These are phyloP conservation scores for Oryza meridionalis DNA, from an alignment of 176 grass and related monocot species.

Conservation along the genomic window DNA sequence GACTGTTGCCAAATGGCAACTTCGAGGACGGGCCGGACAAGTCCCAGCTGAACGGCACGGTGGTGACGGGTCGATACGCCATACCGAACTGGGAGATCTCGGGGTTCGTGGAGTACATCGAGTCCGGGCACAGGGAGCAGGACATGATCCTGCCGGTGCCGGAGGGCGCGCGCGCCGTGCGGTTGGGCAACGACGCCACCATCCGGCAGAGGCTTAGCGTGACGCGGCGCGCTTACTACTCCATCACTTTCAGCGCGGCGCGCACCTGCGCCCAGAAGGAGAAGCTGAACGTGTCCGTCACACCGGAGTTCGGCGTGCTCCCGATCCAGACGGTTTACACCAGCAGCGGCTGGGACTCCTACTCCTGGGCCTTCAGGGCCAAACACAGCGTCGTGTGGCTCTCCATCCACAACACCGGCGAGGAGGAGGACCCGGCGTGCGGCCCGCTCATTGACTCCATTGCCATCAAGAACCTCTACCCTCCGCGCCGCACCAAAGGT, in stretches of 20 bases:
- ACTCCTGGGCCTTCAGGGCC: conserved; percentile 59
- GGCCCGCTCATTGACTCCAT: conserved; percentile 59
- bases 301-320: conserved; percentile 43
- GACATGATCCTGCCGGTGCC: conserved; percentile 60
- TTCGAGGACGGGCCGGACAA: conserved; percentile 51
- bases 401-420: conserved; percentile 55
- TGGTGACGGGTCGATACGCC: conserved; percentile 26
- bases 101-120: conserved; percentile 71
- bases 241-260: conserved; percentile 64
- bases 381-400: conserved; percentile 31
- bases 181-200: conserved; percentile 53
- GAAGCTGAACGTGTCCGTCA: conserved; percentile 52
- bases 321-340: conserved; percentile 64
- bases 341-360: conserved; percentile 63
- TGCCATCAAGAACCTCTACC: conserved; percentile 38
- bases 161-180: conserved; percentile 51
- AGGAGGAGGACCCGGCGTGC: conserved; percentile 56
- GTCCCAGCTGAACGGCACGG: conserved; percentile 51
- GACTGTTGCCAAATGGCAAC: conserved; percentile 56
- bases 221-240: conserved; percentile 40
- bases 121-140: conserved; percentile 41
- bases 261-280: conserved; percentile 63
- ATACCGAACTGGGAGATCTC: conserved; percentile 54
- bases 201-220: conserved; percentile 49
- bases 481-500: conserved; percentile 30